Conservation (phyloP, 2,329 filamentous ascomycete genomes). For the Raffaelea arxii region DNA sequence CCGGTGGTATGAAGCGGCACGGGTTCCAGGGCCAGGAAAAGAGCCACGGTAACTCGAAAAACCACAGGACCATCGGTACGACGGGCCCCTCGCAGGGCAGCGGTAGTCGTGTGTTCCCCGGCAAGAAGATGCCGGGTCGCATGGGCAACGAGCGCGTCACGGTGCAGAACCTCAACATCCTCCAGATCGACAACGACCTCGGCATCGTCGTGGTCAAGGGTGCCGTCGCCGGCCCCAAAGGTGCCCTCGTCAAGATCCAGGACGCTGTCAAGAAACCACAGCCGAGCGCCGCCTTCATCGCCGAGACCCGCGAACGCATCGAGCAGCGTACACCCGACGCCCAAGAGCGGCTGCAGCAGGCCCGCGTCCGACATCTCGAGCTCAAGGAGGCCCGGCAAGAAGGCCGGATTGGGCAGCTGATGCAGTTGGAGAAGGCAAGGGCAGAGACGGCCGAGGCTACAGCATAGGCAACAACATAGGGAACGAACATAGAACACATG, state of each 20-base stretch:
- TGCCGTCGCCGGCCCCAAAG: constrained; percentile 78
- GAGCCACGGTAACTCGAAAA: constrained; percentile 90
- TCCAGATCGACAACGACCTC: constrained; percentile 79
- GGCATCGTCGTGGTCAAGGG: constrained; percentile 86
- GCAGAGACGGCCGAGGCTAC: neutral
- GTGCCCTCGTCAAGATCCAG: constrained; percentile 72
- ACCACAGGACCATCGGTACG: constrained; percentile 86
- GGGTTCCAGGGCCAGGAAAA: constrained; percentile 83
- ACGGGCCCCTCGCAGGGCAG: constrained; percentile 82
- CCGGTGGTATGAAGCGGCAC: constrained; percentile 95
- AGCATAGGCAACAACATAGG: neutral
- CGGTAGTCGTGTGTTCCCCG: constrained; percentile 84
- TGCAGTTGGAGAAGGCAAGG: neutral
- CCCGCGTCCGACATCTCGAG: constrained; percentile 40
- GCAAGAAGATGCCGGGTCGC: constrained; percentile 94
- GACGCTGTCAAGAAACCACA: constrained; percentile 80
- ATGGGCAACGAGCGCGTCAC: constrained; percentile 90
- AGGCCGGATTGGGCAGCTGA: constrained; percentile 26
- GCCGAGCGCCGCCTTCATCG: constrained; percentile 38
- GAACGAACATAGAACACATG: neutral
- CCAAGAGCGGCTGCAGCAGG: constrained; percentile 35
- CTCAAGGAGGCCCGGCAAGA: constrained; percentile 40
- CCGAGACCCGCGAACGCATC: constrained; percentile 32
- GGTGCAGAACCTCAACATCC: constrained; percentile 79
- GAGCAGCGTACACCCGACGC: constrained; percentile 37